Conservation (phyloP, 2,329 filamentous ascomycete species). For the Myriosclerotinia duriaeana region DNA sequence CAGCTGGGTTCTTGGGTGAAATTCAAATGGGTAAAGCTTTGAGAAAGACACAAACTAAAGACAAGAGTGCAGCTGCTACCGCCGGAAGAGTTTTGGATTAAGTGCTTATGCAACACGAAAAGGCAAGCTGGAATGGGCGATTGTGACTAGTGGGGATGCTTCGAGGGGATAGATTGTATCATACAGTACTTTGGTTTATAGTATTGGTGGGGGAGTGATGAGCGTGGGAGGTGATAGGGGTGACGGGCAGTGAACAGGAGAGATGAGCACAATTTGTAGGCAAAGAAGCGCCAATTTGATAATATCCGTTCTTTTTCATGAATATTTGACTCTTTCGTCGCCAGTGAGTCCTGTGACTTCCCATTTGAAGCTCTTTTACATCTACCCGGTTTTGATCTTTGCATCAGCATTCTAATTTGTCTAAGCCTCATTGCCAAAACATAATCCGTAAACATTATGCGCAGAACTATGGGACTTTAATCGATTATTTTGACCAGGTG, state of each 20-base stretch:
- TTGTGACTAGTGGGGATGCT: background rate
- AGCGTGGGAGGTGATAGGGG: background rate
- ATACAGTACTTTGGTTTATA: conserved; percentile 5
- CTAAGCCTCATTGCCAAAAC: background rate
- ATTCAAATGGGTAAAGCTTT: conserved; percentile 78
- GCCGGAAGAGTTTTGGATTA: conserved; percentile 69
- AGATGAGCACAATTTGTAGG: conserved; percentile 14
- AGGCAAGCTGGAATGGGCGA: background rate
- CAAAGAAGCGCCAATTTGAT: conserved; percentile 15
- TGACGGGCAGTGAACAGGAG: background rate
- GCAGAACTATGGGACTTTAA: background rate
- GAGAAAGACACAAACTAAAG: conserved; percentile 87
- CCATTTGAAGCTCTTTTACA: background rate
- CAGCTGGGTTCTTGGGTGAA: conserved; percentile 70
- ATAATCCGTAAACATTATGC: background rate
- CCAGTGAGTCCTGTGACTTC: background rate
- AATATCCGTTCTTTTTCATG: conserved; percentile 7
- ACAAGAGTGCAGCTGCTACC: conserved; percentile 70
- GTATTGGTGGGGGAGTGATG: background rate
- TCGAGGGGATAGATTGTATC: conserved; percentile 6
- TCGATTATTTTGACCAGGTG: background rate
- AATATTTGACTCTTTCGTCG: background rate
- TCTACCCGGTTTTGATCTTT: background rate
- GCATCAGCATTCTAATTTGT: background rate
- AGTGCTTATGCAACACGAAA: background rate